Base-by-base conservation (phyloP, 2,329 filamentous ascomycete species). In the Diplodia sapinea region DNA sequence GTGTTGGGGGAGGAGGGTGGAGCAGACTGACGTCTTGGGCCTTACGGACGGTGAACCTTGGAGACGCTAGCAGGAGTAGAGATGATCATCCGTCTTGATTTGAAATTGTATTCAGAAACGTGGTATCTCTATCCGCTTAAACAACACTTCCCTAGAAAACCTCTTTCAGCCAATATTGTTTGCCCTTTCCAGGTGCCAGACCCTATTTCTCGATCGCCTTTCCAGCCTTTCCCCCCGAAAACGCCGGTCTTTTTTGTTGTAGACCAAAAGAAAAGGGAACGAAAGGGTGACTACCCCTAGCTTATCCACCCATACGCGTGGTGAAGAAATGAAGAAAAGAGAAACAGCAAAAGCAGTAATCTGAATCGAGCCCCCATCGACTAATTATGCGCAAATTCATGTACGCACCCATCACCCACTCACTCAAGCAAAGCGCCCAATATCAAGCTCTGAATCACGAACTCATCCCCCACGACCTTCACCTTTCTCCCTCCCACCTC, bases 371-470 rank as follows among this genome's bases (percentile, higher is more conserved):
- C 17, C 43, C 23, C 43, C 43, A 47, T 47, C 17, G 20, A 20
- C 43, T 4, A 15, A 43, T 8, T 15, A 47, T 47, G 7, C 7
- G 13, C 7, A n/a, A 17, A 7, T 15, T 15, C 40, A 7, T 17
- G 3, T 6, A 6, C 17, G n/a, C n/a, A 11, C 23, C 23, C 3
- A 20, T 8, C 2, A 47, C 2, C 8, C 43, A 11, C 43, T 47
- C 17, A 47, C 43, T 92, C 89, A 64, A 93, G 86, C 72, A 97
- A 80, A 69, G 88, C 87, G 0, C 94, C 94, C 62, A 97, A 78
- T 70, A 99, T 97, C 68, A 98, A 82, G 77, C 93, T 97, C 82
- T 99, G 94, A 66, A 96, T 89, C 26, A 98, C 88, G 75, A 94
- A 88, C 79, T 98, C 94, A 76, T 96, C 90, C 67, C 89, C 90